Base-by-base conservation (phyloP, 495 filamentous ascomycete genomes). In the Aspergillus asperescens region DNA sequence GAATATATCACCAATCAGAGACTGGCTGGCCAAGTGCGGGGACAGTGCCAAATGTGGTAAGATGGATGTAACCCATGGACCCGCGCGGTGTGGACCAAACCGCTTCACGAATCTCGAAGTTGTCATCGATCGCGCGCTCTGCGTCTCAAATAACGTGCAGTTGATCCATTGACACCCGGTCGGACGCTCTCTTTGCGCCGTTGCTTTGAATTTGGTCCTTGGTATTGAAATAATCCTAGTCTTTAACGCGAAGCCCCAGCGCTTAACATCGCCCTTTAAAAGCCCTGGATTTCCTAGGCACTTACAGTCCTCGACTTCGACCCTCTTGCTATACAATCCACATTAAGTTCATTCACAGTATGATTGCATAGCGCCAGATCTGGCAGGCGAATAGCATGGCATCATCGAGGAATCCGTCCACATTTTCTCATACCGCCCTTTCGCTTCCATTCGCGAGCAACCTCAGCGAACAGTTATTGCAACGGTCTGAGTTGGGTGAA, bases 401-500 rank as follows among this genome's bases (percentile, higher is more conserved):
- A 41, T 53, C 56, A 34, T 61, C 58, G 12, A 59, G 50, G 3
- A 52, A 56, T 22, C 54, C 63, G 23, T 63, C 61, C 0, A 56
- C 39, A 15, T 16, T 61, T 27, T 58, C 63, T 37, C 63, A 61
- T 40, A 66, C 44, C 49, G 39, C 59, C 40, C 49, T 55, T 34
- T 31, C 50, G 45, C 50, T 55, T 8, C 61, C 57, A 37, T 71
- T 71, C 54, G 68, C 71, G 42, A 72, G 71, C 65, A 68, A 68
- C 45, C 61, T 74, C 24, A 74, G 66, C 56, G 68, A 74, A 43
- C 71, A 74, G 54, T 58, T 73, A 37, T 62, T 57, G 25, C 65
- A 69, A 31, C 60, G 52, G 50, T 51, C 54, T 31, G 63, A 61
- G 27, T 54, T 56, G 23, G 32, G 51, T 45, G 48, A 62, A 37